Evolutionary conservation across 1,284 basidiomycete genomes (phyloP).

Genomic region (Gymnopus androsaceus): DNA sequence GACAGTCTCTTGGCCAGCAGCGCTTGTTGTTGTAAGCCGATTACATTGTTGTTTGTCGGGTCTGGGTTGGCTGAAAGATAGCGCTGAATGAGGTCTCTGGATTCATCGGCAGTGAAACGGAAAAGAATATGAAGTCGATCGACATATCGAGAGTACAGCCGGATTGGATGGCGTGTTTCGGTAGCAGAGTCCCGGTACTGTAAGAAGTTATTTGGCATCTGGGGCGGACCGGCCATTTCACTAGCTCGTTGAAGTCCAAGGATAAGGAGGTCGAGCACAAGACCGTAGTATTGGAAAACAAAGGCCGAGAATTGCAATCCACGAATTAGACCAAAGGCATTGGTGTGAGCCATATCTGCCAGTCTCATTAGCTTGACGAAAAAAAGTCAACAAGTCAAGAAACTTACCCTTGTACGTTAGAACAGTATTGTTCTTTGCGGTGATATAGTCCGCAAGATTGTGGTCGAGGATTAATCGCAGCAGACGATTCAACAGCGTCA

Average conservation of each 20-base stretch:
- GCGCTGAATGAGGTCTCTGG: conserved; percentile 95
- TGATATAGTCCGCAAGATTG: conserved; percentile 97
- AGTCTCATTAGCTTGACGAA: conserved; percentile 10
- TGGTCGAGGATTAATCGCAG: conserved; percentile 94
- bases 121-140: conserved; percentile 94
- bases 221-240: conserved; percentile 95
- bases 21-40: conserved; percentile 99
- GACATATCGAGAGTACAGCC: conserved; percentile 93
- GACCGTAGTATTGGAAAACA: conserved; percentile 96
- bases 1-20: conserved; percentile 96
- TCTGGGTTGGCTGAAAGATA: conserved; percentile 97
- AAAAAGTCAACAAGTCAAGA: conserved; percentile 25
- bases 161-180: conserved; percentile 92
- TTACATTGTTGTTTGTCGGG: conserved; percentile 98
- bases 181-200: conserved; percentile 93
- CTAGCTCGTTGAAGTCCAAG: conserved; percentile 92
- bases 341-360: conserved; percentile 86
- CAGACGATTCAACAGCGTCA: conserved; percentile 91
- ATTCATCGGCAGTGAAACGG: conserved; percentile 98
- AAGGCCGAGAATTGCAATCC: conserved; percentile 96
- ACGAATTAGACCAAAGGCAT: conserved; percentile 90
- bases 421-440: conserved; percentile 94
- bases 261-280: conserved; percentile 89
- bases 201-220: conserved; percentile 95
- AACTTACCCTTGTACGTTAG: conserved; percentile 85